phyloP scores from a whole-genome alignment of 2,329 filamentous ascomycete species.

The Neonectria faginata region DNA sequence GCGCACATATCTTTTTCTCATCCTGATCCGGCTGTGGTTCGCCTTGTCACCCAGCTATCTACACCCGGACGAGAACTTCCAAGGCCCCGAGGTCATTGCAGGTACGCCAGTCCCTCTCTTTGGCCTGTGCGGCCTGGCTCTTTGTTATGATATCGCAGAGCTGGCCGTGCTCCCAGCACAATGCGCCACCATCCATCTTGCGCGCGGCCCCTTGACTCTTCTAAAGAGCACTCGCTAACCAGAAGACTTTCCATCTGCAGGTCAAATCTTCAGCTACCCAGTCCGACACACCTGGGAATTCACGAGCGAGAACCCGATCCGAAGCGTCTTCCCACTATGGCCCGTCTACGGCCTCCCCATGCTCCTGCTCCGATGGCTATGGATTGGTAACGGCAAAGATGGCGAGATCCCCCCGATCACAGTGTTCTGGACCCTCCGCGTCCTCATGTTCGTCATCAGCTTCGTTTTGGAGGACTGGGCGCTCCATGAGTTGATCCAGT shows the following conservation, averaged over 20 bases:
- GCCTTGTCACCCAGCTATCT: conserved; percentile 95
- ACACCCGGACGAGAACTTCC: conserved; percentile 98
- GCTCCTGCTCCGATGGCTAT: conserved; percentile 91
- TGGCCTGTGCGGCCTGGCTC: conserved; percentile 5
- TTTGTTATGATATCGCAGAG: not conserved
- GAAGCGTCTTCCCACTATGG: conserved; percentile 97
- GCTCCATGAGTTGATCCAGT: conserved; percentile 87
- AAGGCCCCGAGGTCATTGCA: conserved; percentile 96
- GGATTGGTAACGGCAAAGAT: conserved; percentile 83
- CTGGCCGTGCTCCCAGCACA: not conserved
- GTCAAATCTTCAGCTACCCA: conserved; percentile 92
- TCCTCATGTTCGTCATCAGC: conserved; percentile 93
- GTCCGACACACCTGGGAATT: conserved; percentile 96
- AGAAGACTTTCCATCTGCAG: conserved; percentile 57
- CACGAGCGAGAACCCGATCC: conserved; percentile 86
- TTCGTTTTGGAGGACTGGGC: conserved; percentile 99
- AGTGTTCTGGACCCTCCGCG: conserved; percentile 89
- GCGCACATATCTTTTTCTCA: conserved; percentile 85
- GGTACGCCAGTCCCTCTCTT: conserved; percentile 67
- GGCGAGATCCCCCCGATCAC: conserved; percentile 83
- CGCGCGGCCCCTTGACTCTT: conserved; percentile 3
- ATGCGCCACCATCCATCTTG: conserved; percentile 9
- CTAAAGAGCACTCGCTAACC: conserved; percentile 27
- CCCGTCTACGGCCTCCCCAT: conserved; percentile 94
- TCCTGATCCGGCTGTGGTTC: conserved; percentile 91